Evolutionary conservation across 1,284 basidiomycete species (phyloP).

Genomic region (Coniophora puteana): DNA sequence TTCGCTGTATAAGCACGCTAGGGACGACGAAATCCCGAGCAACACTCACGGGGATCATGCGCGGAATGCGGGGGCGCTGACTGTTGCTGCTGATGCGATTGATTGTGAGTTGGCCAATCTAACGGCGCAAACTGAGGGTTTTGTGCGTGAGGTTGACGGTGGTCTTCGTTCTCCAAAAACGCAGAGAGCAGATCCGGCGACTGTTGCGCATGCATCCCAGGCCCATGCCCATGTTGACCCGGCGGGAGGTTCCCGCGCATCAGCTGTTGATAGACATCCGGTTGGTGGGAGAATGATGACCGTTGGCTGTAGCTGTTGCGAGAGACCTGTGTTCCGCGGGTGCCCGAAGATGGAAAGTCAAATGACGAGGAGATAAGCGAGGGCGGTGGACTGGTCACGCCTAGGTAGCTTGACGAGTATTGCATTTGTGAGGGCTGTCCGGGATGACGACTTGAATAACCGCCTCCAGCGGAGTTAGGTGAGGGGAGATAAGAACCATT

Average conservation of each 20-base stretch:
- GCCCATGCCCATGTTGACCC: constrained; percentile 15
- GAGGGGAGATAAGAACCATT: constrained; percentile 27
- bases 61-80: constrained; percentile 3
- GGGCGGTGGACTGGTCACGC: constrained; percentile 19
- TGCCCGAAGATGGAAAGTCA: constrained; percentile 25
- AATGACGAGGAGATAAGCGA: constrained; percentile 23
- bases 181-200: constrained; percentile 25
- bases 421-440: constrained; percentile 20
- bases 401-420: constrained; percentile 22
- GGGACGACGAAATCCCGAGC: neutral
- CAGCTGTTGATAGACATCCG: constrained; percentile 27
- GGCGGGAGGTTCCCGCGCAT: constrained; percentile 25
- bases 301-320: constrained; percentile 21
- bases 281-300: constrained; percentile 19
- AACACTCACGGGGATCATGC: constrained; percentile 23
- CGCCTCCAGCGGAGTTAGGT: constrained; percentile 23
- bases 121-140: constrained; percentile 21
- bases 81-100: constrained; percentile 18
- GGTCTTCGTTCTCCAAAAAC: constrained; percentile 25
- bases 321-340: constrained; percentile 16
- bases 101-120: constrained; percentile 27
- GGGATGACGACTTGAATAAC: constrained; percentile 25
- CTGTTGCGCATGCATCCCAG: constrained; percentile 6
- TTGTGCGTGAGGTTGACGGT: constrained; percentile 16
- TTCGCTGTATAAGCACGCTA: constrained; percentile 7